These are phyloP conservation scores for Sergeia podlipaevii DNA, from an alignment of 208 protist genomes.

Conservation along the genomic window DNA sequence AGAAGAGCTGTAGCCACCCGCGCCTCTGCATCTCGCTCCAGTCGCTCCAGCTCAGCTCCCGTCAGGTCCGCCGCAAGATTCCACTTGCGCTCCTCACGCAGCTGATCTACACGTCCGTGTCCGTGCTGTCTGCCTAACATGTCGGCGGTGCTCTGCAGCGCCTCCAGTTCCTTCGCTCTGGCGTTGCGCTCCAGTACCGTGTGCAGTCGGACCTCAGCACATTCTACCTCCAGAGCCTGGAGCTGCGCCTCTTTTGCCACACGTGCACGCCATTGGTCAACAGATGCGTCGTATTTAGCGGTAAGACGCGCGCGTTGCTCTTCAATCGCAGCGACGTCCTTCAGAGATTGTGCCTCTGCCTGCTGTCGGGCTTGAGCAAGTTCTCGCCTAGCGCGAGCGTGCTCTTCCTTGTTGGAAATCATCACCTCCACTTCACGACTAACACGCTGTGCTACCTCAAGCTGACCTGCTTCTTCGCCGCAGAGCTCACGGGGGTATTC, in stretches of 20 bases:
- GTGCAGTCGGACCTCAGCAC: constrained; percentile 32
- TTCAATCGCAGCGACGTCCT: constrained; percentile 48
- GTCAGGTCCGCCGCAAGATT: constrained; percentile 34
- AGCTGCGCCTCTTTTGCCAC: constrained; percentile 31
- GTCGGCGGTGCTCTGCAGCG: constrained; percentile 30
- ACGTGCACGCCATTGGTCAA: constrained; percentile 32
- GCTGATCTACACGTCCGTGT: constrained; percentile 34
- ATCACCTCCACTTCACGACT: no score
- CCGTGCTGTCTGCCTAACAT: constrained; percentile 26
- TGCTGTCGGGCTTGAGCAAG: constrained; percentile 41
- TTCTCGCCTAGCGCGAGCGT: constrained; percentile 32
- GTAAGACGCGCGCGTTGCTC: constrained; percentile 55
- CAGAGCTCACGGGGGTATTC: no score
- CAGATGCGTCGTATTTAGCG: constrained; percentile 59
- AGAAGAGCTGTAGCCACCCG: constrained; percentile 38
- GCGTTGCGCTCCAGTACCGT: constrained; percentile 25
- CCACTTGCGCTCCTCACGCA: constrained; percentile 62
- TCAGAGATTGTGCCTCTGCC: constrained; percentile 19
- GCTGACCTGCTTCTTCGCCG: no score
- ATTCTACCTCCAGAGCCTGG: constrained; percentile 31
- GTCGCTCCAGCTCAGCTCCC: constrained; percentile 38
- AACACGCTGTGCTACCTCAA: no score
- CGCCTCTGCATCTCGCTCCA: constrained; percentile 43
- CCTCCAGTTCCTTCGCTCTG: constrained; percentile 35
- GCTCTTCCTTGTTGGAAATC: no score